Evolutionary conservation across 2,329 filamentous ascomycete genomes (phyloP), one percentile per base, ranked within the genome.

Genomic region (Keithomyces neogunnii): DNA sequence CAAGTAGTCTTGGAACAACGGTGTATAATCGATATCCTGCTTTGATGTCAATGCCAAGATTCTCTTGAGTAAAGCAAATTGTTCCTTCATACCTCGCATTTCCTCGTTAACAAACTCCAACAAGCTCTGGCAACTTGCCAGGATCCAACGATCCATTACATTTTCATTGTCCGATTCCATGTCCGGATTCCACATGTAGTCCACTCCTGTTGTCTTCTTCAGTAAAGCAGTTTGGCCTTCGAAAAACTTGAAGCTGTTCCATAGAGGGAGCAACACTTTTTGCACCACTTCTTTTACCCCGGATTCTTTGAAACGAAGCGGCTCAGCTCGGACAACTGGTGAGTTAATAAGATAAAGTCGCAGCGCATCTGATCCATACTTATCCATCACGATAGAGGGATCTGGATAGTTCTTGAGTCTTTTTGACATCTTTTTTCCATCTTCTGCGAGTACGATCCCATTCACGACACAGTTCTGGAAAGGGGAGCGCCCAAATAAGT

Each of bases 371-470:
- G 90, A 91, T 26, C 92, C 92, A 65, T 95, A 95, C 63, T 86
- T 86, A 52, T 86, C 73, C 78, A 96, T 93, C 58, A 97, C 82
- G 48, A 89, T 73, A 51, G 74, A 75, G 9, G 92, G 92, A 62
- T 96, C 90, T 0, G 92, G 92, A 68, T 96, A 97, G 70, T 97
- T 97, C 74, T 96, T 95, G 52, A 96, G 76, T 50, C 92, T 83
- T 72, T 97, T 97, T 5, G 90, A 96, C 92, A 97, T 97, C 76
- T 97, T 97, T 76, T 96, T 96, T 51, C 92, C 92, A 63, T 96
- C 89, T 66, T 95, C 90, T 1, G 91, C 91, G 40, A 96, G 78
- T 4, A 96, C 90, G 56, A 96, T 93, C 47, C 91, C 91, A 64
- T 95, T 96, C 55, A 96, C 90, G n/a, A 96, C 88, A 61, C 89